Conservation (phyloP, 2,329 filamentous ascomycete species). For the Exophiala sideris region DNA sequence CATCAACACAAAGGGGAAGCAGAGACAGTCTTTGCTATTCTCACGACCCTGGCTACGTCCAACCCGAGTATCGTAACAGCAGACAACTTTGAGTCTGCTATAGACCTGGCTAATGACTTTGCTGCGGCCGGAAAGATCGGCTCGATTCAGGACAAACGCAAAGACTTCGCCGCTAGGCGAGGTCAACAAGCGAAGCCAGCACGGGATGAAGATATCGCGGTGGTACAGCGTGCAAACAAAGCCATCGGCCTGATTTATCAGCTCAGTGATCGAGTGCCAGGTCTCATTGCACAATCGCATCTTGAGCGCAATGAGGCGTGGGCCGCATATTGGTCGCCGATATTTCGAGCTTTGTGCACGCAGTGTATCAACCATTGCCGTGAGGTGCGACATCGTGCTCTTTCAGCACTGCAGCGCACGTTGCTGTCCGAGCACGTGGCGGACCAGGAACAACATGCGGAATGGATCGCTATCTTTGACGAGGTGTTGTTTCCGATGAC, state of each 20-base stretch:
- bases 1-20: conserved; percentile 68
- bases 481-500: conserved; percentile 93
- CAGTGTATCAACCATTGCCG: conserved; percentile 95
- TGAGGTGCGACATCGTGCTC: conserved; percentile 84
- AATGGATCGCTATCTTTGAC: conserved; percentile 93
- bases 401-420: conserved; percentile 79
- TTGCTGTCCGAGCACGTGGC: conserved; percentile 75
- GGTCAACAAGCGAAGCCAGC: conserved; percentile 26
- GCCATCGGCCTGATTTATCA: conserved; percentile 78
- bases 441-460: conserved; percentile 46
- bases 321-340: conserved; percentile 96
- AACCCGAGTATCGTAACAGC: conserved; percentile 81
- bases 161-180: conserved; percentile 26
- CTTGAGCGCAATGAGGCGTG: conserved; percentile 88
- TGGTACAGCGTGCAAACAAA: conserved; percentile 73
- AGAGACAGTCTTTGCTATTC: conserved; percentile 77
- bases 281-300: conserved; percentile 88
- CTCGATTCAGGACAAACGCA: conserved; percentile 27
- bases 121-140: conserved; percentile 71
- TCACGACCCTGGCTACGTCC: conserved; percentile 70
- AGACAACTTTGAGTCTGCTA: conserved; percentile 90
- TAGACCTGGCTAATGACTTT: conserved; percentile 83
- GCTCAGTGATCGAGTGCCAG: conserved; percentile 76
- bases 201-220: conserved; percentile 60
- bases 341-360: conserved; percentile 80